Percentiles rank a stretch among this genome's conserved stretches.
phyloP scores from a whole-genome alignment of 1,284 basidiomycete genomes.

The Trametes polyzona region DNA sequence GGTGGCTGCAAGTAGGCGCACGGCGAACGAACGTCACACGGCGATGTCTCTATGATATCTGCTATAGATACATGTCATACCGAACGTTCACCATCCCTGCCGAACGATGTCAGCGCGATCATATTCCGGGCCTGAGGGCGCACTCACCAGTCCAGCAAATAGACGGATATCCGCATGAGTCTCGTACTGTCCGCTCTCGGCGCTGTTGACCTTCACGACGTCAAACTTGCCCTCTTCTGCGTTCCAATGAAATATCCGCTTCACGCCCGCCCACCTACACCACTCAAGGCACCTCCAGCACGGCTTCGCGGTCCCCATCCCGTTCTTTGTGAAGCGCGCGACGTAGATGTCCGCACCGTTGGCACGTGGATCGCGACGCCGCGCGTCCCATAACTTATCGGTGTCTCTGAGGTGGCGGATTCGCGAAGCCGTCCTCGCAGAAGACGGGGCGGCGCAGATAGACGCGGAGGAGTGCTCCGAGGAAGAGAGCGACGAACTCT shows the following conservation, averaged over 20 bases:
- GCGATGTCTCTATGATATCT: too few relatives aligned
- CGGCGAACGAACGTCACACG: not conserved
- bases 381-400: constrained; percentile 40
- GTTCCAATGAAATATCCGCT: constrained; percentile 60
- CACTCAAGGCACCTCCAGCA: constrained; percentile 60
- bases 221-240: constrained; percentile 47
- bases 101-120: not conserved
- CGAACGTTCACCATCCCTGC: constrained; percentile 28
- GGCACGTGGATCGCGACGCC: constrained; percentile 46
- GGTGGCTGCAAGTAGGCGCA: constrained; percentile 2
- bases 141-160: constrained; percentile 45
- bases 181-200: constrained; percentile 45
- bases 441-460: not conserved
- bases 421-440: constrained; percentile 5
- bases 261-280: constrained; percentile 62
- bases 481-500: not conserved
- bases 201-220: constrained; percentile 55
- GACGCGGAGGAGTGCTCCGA: not conserved
- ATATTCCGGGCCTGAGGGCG: not conserved
- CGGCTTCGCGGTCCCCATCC: constrained; percentile 51
- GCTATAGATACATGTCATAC: constrained; percentile 5
- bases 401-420: constrained; percentile 19
- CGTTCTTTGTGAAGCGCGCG: constrained; percentile 52
- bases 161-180: constrained; percentile 52
- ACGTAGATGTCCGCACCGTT: constrained; percentile 63